Evolutionary conservation across 2,329 filamentous ascomycete genomes (phyloP), one percentile per base, ranked within the genome.

Genomic region (Penicillium sclerotigenum): DNA sequence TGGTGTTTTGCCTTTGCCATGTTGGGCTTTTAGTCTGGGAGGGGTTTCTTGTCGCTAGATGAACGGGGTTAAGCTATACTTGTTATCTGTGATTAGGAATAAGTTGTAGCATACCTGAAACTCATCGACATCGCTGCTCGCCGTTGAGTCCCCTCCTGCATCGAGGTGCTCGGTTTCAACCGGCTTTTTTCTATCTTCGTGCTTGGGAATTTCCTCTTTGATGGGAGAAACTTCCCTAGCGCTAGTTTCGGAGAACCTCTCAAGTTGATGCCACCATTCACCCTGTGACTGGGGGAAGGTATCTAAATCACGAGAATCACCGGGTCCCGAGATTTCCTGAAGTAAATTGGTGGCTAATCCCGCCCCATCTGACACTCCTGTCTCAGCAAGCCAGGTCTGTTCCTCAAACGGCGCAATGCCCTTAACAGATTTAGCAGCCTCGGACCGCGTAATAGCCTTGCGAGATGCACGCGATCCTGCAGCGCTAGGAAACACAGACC

Each of bases 321-420:
- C 54, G 16, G 60, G 58, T n/a, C 48, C 59, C n/a, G 61, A 59
- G 13, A 69, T 33, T 34, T 71, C 68, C 24, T 59, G 58, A 0
- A 68, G 45, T n/a, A 72, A 56, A 54, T 67, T 67, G 26, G 57
- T 58, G 37, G 65, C 70, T 42, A 68, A 26, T 4, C 57, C 57
- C 16, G 58, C 55, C 14, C 18, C 45, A 40, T 60, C 63, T 43
- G 62, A 36, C 29, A 61, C 59, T 10, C 50, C 57, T 31, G 66
- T 60, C 42, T 73, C 67, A 26, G 62, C 60, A 8, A 69, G 66
- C 80, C 82, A 85, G 3, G 62, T 57, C 20, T 71, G 61, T 59
- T 80, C 75, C 56, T 84, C 75, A 59, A 87, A 87, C 10, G 72
- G 70, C 6, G 75, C 78, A 40, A 85, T 71, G 0, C 83, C 84